Evolutionary conservation across 495 filamentous ascomycete species (phyloP), one percentile per base, ranked within the genome.

Genomic region (Xylaria castorea): DNA sequence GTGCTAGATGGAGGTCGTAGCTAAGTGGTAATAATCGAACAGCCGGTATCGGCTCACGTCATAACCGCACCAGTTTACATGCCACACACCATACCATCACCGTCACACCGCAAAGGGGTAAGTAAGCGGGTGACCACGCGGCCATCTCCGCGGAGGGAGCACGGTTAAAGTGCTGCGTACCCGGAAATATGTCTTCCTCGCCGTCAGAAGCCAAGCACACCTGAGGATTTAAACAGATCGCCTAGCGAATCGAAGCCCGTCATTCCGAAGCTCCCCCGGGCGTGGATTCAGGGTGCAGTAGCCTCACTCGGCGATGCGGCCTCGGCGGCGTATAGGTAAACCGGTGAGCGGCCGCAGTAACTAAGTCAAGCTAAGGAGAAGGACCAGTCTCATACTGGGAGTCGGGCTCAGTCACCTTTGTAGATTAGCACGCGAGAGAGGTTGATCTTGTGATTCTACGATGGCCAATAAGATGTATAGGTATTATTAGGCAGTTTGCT

Each of bases 11-110:
- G 58, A 36, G 20, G 38, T 14, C 60, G 44, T 4, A 14, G 36
- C 7, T 8, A 61, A 14, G 55, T 16, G 32, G 57, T 61, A 18
- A 16, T 61, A 18, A 16, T 16, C n/a, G 6, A 14, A 25, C n/a
- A 38, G 53, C 67, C 67, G 67, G 30, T 25, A 32, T 62, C 67
- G 67, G 67, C 53, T 70, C 67, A 70, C 67, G 67, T 70, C 67
- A 70, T 70, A 14, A 34, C 32, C 53, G n/a, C 27, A 51, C 27
- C 48, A n/a, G 32, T 32, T 61, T 38, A 61, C 58, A 61, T 61
- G 58, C 58, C 58, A 61, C 30, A 75, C 69, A 46, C 22, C 64
- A 36, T 22, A 9, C 50, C 50, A 58, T 42, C 20, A 18, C 67
- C 44, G 44, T 55, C 65, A 51, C 44, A n/a, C 44, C 65, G 46